A percentile compares a stretch with the other conserved stretches of the same genome.
phyloP scores from a whole-genome alignment of 2,329 filamentous ascomycete genomes.

The Botrytis pseudocinerea region DNA sequence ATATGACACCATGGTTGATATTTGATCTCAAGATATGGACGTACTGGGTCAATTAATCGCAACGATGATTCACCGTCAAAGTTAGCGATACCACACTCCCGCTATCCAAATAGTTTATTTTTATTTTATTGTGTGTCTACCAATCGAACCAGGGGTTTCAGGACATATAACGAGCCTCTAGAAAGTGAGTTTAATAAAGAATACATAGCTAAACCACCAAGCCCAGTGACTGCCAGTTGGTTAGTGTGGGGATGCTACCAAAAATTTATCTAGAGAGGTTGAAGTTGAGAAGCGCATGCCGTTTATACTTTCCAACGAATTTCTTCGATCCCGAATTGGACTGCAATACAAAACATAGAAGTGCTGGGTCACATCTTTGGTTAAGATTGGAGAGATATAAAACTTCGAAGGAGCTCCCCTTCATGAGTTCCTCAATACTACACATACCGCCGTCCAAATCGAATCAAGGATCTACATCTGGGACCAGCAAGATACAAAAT shows the following conservation, averaged over 20 bases:
- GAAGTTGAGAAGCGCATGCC: too few relatives aligned
- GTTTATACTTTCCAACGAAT: not conserved
- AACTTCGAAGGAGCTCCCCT: not conserved
- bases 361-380: not conserved
- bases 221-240: not conserved
- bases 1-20: not conserved
- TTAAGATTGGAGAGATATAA: not conserved
- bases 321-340: not conserved
- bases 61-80: not conserved
- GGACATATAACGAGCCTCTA: not conserved
- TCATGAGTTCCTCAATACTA: not conserved
- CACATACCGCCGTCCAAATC: not conserved
- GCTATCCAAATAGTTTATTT: not conserved
- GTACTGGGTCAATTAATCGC: not conserved
- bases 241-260: rapidly evolving
- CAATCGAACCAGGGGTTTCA: not conserved
- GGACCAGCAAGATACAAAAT: not conserved
- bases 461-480: not conserved
- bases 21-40: not conserved
- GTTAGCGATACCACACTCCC: not conserved
- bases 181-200: not conserved
- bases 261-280: not conserved
- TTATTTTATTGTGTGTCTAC: not conserved
- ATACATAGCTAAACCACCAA: not conserved
- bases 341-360: not conserved